phyloP scores from a whole-genome alignment of 345 rosid genomes.

The Euphorbia pulcherrima region DNA sequence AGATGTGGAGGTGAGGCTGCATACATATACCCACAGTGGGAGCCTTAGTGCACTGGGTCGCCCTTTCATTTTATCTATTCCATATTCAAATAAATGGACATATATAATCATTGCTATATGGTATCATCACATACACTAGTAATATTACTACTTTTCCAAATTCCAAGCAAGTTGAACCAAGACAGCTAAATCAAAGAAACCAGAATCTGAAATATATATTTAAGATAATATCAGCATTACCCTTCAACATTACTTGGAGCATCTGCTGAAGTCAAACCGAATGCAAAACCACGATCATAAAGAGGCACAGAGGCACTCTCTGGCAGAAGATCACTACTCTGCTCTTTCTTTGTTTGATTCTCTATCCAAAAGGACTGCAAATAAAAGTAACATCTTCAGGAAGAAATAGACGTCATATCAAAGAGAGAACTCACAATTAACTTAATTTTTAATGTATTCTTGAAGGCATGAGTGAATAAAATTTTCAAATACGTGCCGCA shows the following conservation, averaged over 20 bases:
- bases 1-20: too few relatives aligned
- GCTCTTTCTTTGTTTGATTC: constrained; percentile 42
- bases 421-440: neutral
- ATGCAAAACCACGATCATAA: constrained; percentile 80
- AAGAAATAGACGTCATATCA: neutral
- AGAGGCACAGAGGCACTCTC: constrained; percentile 61
- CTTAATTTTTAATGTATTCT: neutral
- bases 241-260: constrained; percentile 62
- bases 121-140: neutral
- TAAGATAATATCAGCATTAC: constrained; percentile 33
- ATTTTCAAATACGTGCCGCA: neutral
- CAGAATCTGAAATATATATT: neutral
- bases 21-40: too few relatives aligned
- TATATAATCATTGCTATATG: too few relatives aligned
- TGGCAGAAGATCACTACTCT: constrained; percentile 33
- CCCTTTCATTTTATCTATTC: too few relatives aligned
- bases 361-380: constrained; percentile 89
- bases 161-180: neutral
- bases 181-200: neutral
- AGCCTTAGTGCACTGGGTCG: too few relatives aligned
- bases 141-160: neutral
- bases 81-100: neutral
- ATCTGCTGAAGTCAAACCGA: constrained; percentile 73
- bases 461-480: neutral
- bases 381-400: constrained; percentile 18